phyloP scores from a whole-genome alignment of 2,329 filamentous ascomycete genomes.

The Tolypocladium paradoxum region DNA sequence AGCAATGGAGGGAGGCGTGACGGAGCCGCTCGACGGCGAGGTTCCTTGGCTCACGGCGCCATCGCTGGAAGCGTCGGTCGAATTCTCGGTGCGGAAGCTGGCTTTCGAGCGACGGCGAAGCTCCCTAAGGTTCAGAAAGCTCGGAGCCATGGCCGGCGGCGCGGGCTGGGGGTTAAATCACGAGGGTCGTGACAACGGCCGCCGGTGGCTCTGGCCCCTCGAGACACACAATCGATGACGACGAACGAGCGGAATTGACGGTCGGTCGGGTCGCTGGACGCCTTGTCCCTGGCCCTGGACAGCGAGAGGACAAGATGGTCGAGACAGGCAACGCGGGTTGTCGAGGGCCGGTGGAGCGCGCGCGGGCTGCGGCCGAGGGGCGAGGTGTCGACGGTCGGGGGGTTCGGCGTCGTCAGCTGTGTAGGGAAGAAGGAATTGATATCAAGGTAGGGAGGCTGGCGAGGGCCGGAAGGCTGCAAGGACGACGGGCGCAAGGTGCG shows the following conservation, averaged over 20 bases:
- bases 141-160: slow-evolving; percentile 37
- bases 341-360: neutral
- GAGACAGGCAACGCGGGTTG: neutral
- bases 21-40: slow-evolving; percentile 55
- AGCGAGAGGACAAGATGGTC: neutral
- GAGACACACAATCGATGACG: neutral
- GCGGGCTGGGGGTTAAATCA: neutral
- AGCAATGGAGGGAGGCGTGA: slow-evolving; percentile 65
- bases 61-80: slow-evolving; percentile 52
- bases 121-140: slow-evolving; percentile 60
- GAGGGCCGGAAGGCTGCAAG: neutral
- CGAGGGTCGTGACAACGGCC: neutral
- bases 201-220: neutral
- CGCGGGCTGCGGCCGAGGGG: neutral
- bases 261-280: neutral
- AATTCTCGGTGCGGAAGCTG: slow-evolving; percentile 57
- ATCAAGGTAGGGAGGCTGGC: neutral
- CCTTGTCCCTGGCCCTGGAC: neutral
- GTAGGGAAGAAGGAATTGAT: neutral
- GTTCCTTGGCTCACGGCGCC: slow-evolving; percentile 46
- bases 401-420: neutral
- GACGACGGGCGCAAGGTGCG: neutral
- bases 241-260: neutral
- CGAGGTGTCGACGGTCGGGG: neutral
- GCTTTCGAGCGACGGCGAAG: slow-evolving; percentile 66